Evolutionary conservation across 306 rosid genomes (phyloP), one percentile per base, ranked within the genome.

Genomic region (Cucurbita moschata): DNA sequence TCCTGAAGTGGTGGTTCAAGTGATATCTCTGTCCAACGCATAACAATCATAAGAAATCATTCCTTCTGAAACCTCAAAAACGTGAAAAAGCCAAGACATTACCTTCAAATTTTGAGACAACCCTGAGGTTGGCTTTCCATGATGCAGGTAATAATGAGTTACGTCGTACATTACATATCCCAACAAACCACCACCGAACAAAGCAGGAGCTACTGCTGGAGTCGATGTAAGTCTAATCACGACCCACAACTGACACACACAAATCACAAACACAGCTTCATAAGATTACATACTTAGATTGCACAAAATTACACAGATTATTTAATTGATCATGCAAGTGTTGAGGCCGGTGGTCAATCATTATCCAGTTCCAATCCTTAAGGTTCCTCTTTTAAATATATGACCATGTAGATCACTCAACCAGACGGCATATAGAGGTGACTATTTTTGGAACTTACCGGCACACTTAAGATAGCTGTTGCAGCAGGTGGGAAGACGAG

Each of bases 401-500:
- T 61, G 67, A 15, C 19, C 37, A 7, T 61, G 21, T 15, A 61
- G 46, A 14, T 63, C 69, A 37, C n/a, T 63, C 46, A 61, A 14
- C 11, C 67, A 37, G 21, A 10, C 9, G 14, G 67, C 21, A 61
- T 37, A 35, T 30, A 30, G 54, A 66, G 18, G 10, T 43, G 44
- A 11, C 5, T 16, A 11, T 44, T 44, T 44, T 46, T 0, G 7
- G 43, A 47, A 77, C 82, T 73, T 86, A 94, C 99, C 16, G 97
- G 99, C 35, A 85, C 10, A 58, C 82, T 85, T 52, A 94, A 77
- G 77, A 91, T 44, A 77, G 96, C 92, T 16, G 99, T 84, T 62
- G 96, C 97, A 78, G 92, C 79, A 4, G 99, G 99, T 77, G 99
- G 99, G 44, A 94, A 94, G 77, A 94, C 99, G 77, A 94, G 99